These are phyloP conservation scores for Dendrobium officinale DNA, from an alignment of 106 monocot genomes.

Conservation along the genomic window DNA sequence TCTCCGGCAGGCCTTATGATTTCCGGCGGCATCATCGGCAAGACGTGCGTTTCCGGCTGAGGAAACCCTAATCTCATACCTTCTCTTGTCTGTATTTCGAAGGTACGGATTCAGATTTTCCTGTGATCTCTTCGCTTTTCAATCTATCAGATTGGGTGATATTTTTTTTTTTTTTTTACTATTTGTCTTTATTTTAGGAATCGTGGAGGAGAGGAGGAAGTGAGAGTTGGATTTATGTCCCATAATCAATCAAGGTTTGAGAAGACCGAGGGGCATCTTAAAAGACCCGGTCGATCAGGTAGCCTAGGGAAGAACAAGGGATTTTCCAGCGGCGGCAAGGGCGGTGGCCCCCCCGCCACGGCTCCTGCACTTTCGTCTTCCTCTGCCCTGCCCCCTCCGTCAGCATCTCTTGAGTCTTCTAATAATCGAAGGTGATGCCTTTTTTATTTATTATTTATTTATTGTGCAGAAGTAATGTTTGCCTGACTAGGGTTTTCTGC, in stretches of 20 bases:
- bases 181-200: not conserved
- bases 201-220: conserved; percentile 6
- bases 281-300: conserved; percentile 29
- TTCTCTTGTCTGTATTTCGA: not conserved
- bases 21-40: not conserved
- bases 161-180: too few relatives aligned
- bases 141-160: not conserved
- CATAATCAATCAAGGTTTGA: conserved; percentile 18
- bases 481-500: not conserved
- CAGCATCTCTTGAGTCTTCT: not conserved
- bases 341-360: conserved; percentile 9
- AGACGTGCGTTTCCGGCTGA: not conserved
- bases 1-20: conserved; percentile 1
- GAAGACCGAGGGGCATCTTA: conserved; percentile 41
- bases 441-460: not conserved
- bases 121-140: not conserved
- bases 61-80: conserved; percentile 1
- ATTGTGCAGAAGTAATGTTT: not conserved
- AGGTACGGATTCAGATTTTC: not conserved
- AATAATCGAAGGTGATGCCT: not conserved
- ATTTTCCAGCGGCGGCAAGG: conserved; percentile 21
- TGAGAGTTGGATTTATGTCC: conserved; percentile 12
- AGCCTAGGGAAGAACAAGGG: conserved; percentile 32
- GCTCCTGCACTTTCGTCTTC: conserved; percentile 14
- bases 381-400: not conserved